phyloP scores from a whole-genome alignment of 2,329 filamentous ascomycete genomes.

The Simplicillium aogashimaense region DNA sequence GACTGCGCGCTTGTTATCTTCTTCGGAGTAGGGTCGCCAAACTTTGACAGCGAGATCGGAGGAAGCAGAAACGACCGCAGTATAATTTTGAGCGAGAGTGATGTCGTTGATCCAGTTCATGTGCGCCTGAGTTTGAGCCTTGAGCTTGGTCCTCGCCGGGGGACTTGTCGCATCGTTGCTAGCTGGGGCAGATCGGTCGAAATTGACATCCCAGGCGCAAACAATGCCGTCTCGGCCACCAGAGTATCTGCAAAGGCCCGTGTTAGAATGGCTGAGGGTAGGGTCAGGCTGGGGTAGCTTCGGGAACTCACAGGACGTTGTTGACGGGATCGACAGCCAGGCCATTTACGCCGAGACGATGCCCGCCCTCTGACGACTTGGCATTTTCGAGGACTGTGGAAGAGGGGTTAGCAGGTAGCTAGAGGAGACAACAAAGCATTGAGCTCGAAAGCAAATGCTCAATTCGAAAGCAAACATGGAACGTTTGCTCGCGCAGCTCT shows the following conservation, averaged over 20 bases:
- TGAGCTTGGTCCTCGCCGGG: conserved; percentile 41
- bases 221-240: conserved; percentile 91
- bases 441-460: no score
- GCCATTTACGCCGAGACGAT: conserved; percentile 90
- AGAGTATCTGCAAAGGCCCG: conserved; percentile 59
- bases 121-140: conserved; percentile 60
- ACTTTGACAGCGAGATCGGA: conserved; percentile 91
- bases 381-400: conserved; percentile 47
- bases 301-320: conserved; percentile 66
- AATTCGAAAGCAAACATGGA: no score
- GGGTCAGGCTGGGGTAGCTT: no score
- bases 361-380: conserved; percentile 58
- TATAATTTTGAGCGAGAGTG: conserved; percentile 65
- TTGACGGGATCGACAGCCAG: conserved; percentile 76
- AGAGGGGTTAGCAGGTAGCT: conserved; percentile 4
- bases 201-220: conserved; percentile 85
- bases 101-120: conserved; percentile 97
- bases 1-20: conserved; percentile 40
- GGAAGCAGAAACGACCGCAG: conserved; percentile 76
- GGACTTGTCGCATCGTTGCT: conserved; percentile 15
- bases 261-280: no score
- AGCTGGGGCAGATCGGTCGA: conserved; percentile 23
- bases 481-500: no score
- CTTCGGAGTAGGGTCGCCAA: conserved; percentile 66
- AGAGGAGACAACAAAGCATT: no score